phyloP scores from a whole-genome alignment of 2,329 filamentous ascomycete species.

The Cladosporium sp. region DNA sequence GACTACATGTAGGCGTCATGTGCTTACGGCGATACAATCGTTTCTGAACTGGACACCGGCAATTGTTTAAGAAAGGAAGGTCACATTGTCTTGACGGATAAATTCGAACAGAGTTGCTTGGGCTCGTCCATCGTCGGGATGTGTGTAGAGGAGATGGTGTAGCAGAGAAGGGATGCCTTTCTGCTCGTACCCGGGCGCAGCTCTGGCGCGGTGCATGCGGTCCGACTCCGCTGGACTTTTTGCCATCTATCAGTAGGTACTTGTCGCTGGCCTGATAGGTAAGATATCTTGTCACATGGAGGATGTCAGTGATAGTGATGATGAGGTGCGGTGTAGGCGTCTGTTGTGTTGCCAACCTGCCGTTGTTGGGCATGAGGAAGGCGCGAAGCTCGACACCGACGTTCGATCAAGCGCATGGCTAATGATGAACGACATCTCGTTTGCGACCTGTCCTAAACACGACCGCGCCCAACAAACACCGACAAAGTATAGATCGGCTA shows the following conservation, averaged over 20 bases:
- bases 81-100: background rate
- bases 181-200: background rate
- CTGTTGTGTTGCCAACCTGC: background rate
- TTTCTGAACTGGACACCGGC: background rate
- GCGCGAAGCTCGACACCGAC: slow-evolving; percentile 2
- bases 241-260: background rate
- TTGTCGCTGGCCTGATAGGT: background rate
- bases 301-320: background rate
- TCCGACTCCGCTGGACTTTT: background rate
- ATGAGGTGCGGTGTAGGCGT: background rate
- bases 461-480: background rate
- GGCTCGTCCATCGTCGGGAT: background rate
- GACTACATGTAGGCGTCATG: slow-evolving; percentile 1
- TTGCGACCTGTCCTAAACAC: slow-evolving; percentile 5
- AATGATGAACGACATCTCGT: background rate
- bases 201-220: background rate
- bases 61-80: background rate
- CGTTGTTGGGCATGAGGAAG: background rate
- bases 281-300: background rate
- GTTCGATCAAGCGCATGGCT: background rate
- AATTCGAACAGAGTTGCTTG: background rate
- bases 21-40: background rate
- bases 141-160: background rate
- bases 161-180: background rate
- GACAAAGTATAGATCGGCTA: background rate